A percentile compares a stretch with the other conserved stretches of the same genome.
Conservation (phyloP, 2,329 filamentous ascomycete species). For the Rasamsonia emersonii region DNA sequence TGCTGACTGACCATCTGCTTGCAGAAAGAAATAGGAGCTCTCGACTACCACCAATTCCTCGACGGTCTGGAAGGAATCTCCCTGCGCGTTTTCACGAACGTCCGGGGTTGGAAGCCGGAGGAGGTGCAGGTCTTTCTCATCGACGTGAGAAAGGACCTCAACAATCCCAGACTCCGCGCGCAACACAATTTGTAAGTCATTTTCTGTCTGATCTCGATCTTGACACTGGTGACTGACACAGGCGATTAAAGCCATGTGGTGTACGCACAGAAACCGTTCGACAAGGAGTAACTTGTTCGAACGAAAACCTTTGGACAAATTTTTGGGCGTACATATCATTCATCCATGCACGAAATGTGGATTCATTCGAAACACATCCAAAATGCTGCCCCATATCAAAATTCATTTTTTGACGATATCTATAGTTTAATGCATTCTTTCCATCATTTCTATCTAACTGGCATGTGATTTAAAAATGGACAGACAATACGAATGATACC, state of each 20-base stretch:
- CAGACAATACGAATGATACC: no score
- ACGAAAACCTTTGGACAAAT: no score
- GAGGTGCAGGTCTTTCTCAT: constrained; percentile 6
- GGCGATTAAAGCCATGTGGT: constrained; percentile 4
- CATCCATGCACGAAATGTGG: no score
- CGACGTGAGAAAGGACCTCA: constrained; percentile 5
- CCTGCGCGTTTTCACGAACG: constrained; percentile 5
- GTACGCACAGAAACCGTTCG: constrained; percentile 31
- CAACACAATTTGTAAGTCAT: constrained; percentile 7
- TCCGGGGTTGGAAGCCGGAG: constrained; percentile 5
- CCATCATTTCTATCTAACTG: no score
- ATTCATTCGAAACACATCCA: no score
- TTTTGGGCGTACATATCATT: background rate
- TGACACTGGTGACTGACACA: constrained; percentile 3
- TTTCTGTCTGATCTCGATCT: background rate
- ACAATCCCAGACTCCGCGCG: constrained; percentile 5
- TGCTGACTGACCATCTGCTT: constrained; percentile 6
- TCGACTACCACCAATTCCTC: constrained; percentile 6
- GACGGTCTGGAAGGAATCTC: constrained; percentile 7
- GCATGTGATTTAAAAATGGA: no score
- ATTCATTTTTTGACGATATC: no score
- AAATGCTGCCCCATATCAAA: no score
- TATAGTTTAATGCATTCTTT: no score
- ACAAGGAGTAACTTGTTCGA: constrained; percentile 2
- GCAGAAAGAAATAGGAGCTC: constrained; percentile 19